Conservation (phyloP, 1,139 yeast species). For the Protomyces gravidus region DNA sequence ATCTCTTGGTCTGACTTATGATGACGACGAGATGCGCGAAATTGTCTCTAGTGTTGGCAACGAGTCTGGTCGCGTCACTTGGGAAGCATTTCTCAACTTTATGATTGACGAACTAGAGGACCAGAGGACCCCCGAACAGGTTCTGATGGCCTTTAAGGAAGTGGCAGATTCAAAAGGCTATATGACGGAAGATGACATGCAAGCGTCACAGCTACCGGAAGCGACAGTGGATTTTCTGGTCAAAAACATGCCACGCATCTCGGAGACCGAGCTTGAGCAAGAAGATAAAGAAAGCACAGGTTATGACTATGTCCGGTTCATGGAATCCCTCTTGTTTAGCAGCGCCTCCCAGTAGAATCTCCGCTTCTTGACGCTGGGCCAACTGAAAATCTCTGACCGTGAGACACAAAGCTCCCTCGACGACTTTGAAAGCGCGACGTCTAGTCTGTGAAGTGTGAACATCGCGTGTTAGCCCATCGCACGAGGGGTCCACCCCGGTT, state of each 20-base stretch:
- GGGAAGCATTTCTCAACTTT: slow-evolving; percentile 44
- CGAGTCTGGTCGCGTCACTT: slow-evolving; percentile 37
- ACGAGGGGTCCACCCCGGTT: too few relatives aligned
- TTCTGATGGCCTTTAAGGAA: slow-evolving; percentile 43
- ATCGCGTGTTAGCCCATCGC: too few relatives aligned
- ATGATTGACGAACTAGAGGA: slow-evolving; percentile 46
- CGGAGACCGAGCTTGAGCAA: neutral
- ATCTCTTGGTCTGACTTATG: slow-evolving; percentile 42
- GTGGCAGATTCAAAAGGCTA: slow-evolving; percentile 44
- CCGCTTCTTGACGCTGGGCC: too few relatives aligned
- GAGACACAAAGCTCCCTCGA: too few relatives aligned
- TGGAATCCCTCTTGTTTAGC: slow-evolving; percentile 35
- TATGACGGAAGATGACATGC: slow-evolving; percentile 45
- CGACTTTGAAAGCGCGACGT: too few relatives aligned
- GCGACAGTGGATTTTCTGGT: slow-evolving; percentile 26
- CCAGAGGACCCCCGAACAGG: slow-evolving; percentile 44
- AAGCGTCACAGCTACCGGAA: slow-evolving; percentile 39
- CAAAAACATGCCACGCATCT: slow-evolving; percentile 11
- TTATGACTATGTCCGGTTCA: slow-evolving; percentile 40
- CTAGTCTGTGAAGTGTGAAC: too few relatives aligned
- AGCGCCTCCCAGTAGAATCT: too few relatives aligned
- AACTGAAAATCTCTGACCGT: too few relatives aligned
- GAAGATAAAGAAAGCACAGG: slow-evolving; percentile 36
- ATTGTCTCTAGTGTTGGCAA: slow-evolving; percentile 41
- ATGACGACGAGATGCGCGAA: slow-evolving; percentile 43